Conservation (phyloP, 192 early-diverging fungal genomes). For the Podila horticola region DNA sequence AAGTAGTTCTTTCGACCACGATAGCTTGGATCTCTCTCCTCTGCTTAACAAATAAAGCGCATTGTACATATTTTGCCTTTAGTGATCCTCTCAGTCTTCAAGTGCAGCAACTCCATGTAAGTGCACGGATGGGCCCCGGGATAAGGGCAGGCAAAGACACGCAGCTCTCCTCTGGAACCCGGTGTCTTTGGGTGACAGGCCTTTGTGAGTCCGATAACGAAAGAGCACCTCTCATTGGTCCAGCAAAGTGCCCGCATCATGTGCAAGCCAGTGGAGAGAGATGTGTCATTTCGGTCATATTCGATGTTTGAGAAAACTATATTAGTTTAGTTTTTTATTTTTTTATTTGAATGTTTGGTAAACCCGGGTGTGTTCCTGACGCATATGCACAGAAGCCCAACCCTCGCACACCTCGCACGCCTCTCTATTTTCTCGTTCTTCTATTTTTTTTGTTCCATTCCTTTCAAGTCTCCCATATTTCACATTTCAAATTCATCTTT, state of each 20-base stretch:
- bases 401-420: neutral
- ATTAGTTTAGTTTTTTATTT: neutral
- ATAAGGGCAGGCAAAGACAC: too few species aligned
- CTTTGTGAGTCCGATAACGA: neutral
- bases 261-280: neutral
- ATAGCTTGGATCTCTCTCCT: neutral
- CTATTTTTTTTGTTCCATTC: neutral
- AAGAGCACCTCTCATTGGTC: neutral
- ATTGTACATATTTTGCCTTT: too few species aligned
- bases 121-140: too few species aligned
- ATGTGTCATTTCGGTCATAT: neutral
- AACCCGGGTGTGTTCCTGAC: too few species aligned
- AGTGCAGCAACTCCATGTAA: too few species aligned
- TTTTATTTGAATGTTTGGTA: neutral
- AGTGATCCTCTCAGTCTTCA: too few species aligned
- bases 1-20: neutral
- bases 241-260: neutral
- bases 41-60: neutral
- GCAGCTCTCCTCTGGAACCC: too few species aligned
- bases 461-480: slow-evolving; percentile 5
- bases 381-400: too few species aligned
- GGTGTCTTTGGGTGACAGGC: too few species aligned
- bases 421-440: neutral
- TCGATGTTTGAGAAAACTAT: neutral
- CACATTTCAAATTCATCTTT: too few species aligned